Conservation (phyloP, 768 basidiomycete species). For the Kwoniella pini region DNA sequence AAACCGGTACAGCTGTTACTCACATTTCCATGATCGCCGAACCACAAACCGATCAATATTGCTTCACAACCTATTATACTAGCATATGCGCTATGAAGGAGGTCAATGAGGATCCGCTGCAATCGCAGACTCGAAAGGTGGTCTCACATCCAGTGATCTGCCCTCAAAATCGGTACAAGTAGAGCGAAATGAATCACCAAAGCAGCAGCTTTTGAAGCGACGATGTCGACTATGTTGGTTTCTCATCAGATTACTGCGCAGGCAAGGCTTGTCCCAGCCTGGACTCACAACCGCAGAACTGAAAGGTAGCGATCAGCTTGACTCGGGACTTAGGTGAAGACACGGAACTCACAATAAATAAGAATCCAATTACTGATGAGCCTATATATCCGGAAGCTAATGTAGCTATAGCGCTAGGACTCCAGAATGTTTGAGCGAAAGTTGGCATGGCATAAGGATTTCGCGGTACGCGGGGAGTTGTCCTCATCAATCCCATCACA, state of each 20-base stretch:
- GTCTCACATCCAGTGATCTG: conserved; percentile 78
- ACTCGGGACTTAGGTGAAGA: neutral
- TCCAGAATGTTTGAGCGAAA: conserved; percentile 50
- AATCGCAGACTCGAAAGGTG: neutral
- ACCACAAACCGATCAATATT: conserved; percentile 89
- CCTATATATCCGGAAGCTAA: conserved; percentile 51
- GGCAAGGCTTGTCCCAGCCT: no score
- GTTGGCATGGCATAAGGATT: conserved; percentile 51
- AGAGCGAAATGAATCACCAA: conserved; percentile 85
- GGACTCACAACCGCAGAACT: conserved; percentile 44
- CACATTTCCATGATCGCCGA: conserved; percentile 81
- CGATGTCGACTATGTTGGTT: conserved; percentile 61
- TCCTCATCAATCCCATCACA: conserved; percentile 46
- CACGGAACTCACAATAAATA: conserved; percentile 48
- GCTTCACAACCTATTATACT: conserved; percentile 81
- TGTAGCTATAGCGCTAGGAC: conserved; percentile 45
- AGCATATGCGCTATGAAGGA: conserved; percentile 75
- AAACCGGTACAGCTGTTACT: neutral
- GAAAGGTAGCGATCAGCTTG: neutral
- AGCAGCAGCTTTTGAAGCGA: conserved; percentile 87
- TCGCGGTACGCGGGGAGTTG: conserved; percentile 33
- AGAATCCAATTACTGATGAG: conserved; percentile 44
- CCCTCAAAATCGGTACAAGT: conserved; percentile 78
- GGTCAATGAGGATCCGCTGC: conserved; percentile 1
- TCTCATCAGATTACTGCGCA: no score